phyloP scores from a whole-genome alignment of 495 filamentous ascomycete genomes.

The Aspergillus biplanus region DNA sequence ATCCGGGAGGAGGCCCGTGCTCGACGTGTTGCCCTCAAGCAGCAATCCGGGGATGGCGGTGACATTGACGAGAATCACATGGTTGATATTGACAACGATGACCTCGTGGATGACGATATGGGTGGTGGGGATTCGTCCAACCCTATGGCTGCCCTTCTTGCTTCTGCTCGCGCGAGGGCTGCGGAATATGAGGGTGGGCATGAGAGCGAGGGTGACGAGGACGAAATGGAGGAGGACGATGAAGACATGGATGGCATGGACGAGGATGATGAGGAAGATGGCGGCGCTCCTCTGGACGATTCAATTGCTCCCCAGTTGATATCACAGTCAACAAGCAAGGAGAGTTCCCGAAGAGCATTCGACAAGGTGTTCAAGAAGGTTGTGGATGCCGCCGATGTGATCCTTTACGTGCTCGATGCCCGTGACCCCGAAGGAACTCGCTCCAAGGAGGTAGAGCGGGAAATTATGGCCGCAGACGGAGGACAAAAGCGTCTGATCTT shows the following conservation, averaged over 20 bases:
- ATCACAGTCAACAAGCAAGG: constrained; percentile 51
- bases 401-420: constrained; percentile 94
- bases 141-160: constrained; percentile 91
- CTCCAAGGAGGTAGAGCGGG: constrained; percentile 85
- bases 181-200: constrained; percentile 71
- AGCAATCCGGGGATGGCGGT: constrained; percentile 38
- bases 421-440: constrained; percentile 90
- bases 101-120: constrained; percentile 55
- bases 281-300: constrained; percentile 30
- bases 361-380: constrained; percentile 97
- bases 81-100: constrained; percentile 53
- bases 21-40: constrained; percentile 53
- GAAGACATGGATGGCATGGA: constrained; percentile 44
- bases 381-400: constrained; percentile 84
- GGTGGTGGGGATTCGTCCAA: constrained; percentile 69
- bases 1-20: constrained; percentile 72
- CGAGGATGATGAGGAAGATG: constrained; percentile 21
- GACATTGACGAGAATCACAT: constrained; percentile 36
- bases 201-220: constrained; percentile 63
- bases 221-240: constrained; percentile 60
- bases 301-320: constrained; percentile 34
- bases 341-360: constrained; percentile 81
- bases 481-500: constrained; percentile 90
- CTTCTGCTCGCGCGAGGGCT: constrained; percentile 85
- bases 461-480: constrained; percentile 80